Conservation (phyloP, 2,329 filamentous ascomycete genomes). For the Paracoccidioides lutzii region DNA sequence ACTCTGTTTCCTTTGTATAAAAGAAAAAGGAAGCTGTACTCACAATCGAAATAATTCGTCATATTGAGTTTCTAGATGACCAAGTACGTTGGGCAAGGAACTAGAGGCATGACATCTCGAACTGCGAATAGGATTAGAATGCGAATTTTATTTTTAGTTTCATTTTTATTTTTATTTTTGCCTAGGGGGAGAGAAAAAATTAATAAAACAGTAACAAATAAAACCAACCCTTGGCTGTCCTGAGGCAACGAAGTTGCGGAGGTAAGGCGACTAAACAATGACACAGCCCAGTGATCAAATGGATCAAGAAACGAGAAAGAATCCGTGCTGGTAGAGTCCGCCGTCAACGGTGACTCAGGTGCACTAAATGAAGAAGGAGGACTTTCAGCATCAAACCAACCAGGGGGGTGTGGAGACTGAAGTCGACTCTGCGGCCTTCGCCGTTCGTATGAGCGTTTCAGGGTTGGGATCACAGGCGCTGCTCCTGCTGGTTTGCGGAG, state of each 20-base stretch:
- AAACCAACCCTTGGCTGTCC: constrained; percentile 20
- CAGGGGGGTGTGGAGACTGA: constrained; percentile 19
- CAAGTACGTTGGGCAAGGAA: constrained; percentile 16
- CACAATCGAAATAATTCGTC: constrained; percentile 29
- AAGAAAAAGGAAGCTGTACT: constrained; percentile 6
- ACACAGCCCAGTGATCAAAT: constrained; percentile 31
- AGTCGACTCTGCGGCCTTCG: constrained; percentile 5
- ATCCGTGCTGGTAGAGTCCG: constrained; percentile 1
- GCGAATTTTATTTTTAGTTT: constrained; percentile 1
- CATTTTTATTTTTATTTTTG: background rate
- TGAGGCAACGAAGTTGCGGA: constrained; percentile 20
- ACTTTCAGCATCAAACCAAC: constrained; percentile 10
- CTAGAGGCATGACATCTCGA: constrained; percentile 25
- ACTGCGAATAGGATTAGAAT: constrained; percentile 12
- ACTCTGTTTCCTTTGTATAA: background rate
- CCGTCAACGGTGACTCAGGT: background rate
- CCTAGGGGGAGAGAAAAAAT: background rate
- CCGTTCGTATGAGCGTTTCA: constrained; percentile 7
- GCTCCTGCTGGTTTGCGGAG: background rate
- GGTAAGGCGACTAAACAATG: constrained; percentile 22
- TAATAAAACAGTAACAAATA: background rate
- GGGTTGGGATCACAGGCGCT: background rate
- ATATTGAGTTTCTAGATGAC: constrained; percentile 24
- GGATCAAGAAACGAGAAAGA: constrained; percentile 13
- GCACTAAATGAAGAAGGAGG: background rate